Evolutionary conservation across 768 basidiomycete species (phyloP).

Genomic region (Russula olivacea): DNA sequence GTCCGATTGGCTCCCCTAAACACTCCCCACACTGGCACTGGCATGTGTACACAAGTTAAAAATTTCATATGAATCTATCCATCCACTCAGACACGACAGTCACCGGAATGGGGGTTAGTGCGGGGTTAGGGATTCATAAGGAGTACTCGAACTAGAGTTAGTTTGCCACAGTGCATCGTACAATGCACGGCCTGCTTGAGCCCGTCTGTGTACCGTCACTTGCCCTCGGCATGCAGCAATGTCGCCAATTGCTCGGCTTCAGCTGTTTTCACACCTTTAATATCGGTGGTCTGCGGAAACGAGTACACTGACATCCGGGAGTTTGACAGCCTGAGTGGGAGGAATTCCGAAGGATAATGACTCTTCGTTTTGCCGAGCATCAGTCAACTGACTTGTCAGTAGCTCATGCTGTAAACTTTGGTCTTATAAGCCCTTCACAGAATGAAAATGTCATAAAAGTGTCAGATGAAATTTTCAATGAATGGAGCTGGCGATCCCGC

Average conservation of each 20-base stretch:
- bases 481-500: neutral
- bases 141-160: neutral
- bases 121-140: neutral
- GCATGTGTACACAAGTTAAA: neutral
- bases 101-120: neutral
- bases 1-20: neutral
- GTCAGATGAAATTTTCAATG: neutral
- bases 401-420: neutral
- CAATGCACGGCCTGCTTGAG: neutral
- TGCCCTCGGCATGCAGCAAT: neutral
- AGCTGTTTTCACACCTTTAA: conserved; percentile 1
- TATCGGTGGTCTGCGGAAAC: neutral
- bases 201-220: neutral
- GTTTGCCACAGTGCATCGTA: neutral
- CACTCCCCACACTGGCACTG: neutral
- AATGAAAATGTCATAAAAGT: neutral
- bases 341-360: neutral
- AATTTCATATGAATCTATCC: conserved; percentile 1
- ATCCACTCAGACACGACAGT: neutral
- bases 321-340: neutral
- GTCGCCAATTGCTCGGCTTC: conserved; percentile 3
- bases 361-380: neutral
- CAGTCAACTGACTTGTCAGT: neutral
- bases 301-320: neutral
- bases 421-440: neutral